Base-by-base conservation (phyloP, 148 eudicot species). In the Nepenthes mirabilis region DNA sequence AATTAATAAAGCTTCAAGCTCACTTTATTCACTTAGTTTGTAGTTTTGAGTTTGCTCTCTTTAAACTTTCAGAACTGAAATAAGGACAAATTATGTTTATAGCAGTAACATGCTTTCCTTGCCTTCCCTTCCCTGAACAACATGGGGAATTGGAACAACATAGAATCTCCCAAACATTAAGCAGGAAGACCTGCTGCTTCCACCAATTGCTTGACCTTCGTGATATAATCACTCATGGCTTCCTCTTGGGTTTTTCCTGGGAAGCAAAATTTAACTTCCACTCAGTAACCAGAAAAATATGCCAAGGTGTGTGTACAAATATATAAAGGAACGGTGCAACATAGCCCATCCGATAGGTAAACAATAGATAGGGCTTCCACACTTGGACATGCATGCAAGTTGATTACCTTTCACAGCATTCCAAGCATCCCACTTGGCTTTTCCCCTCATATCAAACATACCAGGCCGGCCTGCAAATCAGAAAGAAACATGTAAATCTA, bases 401-500 rank as follows among this genome's bases (percentile, higher is more conserved):
- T 49, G 9, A 2, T 2, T 83, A 91, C 99, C 99, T 84, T 94
- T 91, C 68, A 72, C 74, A 37, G 80, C 79, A 80, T 94, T 86
- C 99, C 99, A 94, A 34, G 97, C 91, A 72, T 94, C 99, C 95
- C 95, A 94, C 75, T 94, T 94, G 2, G 88, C 88, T 36, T 75
- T 80, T 59, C 86, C 99, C 79, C 67, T 84, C 75, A 71, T 60
- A 76, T 82, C 81, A 48, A 94, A 80, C 10, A 94, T 77, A 43
- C 99, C 97, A 13, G 99, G 99, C 52, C 99, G 95, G 57, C 60
- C 99, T 94, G 86, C 48, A 56, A 33, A 49, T 10, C 14, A 49
- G 5, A 13, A n/a, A 3, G 34, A 34, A 63, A 9, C 61, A 57
- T 2, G 12, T 23, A 23, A 23, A 23, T 23, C 23, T 23, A 23